These are phyloP conservation scores for Lipomyces sp. DNA, from an alignment of 805 yeast species.

Conservation along the genomic window DNA sequence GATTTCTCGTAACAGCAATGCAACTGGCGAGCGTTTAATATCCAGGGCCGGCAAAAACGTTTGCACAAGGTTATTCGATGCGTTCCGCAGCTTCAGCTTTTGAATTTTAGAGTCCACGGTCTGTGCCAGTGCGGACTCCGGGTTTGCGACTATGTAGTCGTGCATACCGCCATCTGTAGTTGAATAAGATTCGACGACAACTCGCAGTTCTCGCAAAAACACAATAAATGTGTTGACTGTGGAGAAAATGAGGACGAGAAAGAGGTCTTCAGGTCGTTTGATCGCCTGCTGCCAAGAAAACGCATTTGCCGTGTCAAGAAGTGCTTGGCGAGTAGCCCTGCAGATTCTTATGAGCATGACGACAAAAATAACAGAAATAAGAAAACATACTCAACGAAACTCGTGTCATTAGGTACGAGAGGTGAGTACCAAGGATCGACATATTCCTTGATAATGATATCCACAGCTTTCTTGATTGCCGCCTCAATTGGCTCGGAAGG, in stretches of 20 bases:
- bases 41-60: slow-evolving; percentile 27
- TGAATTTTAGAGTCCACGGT: slow-evolving; percentile 30
- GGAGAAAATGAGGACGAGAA: slow-evolving; percentile 27
- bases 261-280: slow-evolving; percentile 27
- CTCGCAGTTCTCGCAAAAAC: slow-evolving; percentile 28
- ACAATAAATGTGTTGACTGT: slow-evolving; percentile 29
- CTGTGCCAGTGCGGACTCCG: slow-evolving; percentile 31
- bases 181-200: slow-evolving; percentile 19
- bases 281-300: slow-evolving; percentile 21
- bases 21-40: slow-evolving; percentile 27
- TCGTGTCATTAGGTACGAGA: slow-evolving; percentile 15
- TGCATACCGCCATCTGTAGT: slow-evolving; percentile 21
- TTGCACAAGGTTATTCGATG: slow-evolving; percentile 28
- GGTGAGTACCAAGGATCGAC: slow-evolving; percentile 19
- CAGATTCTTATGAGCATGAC: background rate
- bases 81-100: slow-evolving; percentile 24
- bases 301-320: slow-evolving; percentile 41
- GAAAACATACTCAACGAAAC: slow-evolving; percentile 12
- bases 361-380: background rate
- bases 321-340: slow-evolving; percentile 22
- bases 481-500: slow-evolving; percentile 12
- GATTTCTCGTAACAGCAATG: slow-evolving; percentile 25
- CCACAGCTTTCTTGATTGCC: slow-evolving; percentile 19
- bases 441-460: slow-evolving; percentile 19
- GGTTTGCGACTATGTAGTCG: slow-evolving; percentile 28